These are phyloP conservation scores for Poteriospumella lacustris DNA, from an alignment of 108 stramenopile genomes.

Conservation along the genomic window DNA sequence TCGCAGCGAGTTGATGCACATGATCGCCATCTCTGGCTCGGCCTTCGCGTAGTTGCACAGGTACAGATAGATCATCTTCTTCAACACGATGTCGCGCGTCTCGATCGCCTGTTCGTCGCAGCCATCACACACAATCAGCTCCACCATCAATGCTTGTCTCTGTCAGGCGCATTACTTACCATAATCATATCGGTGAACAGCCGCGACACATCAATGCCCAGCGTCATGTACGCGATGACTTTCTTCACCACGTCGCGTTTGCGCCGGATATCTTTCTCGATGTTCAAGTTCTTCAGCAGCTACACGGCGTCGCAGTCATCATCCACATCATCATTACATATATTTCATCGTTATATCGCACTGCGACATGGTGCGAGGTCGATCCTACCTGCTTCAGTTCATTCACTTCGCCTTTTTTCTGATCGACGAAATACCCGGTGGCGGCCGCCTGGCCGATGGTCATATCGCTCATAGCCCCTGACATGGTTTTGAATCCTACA, in stretches of 20 bases:
- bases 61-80: slow-evolving; percentile 99
- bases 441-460: too few species aligned
- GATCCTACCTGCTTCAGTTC: slow-evolving; percentile 61
- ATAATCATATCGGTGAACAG: slow-evolving; percentile 99
- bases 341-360: background rate
- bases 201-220: slow-evolving; percentile 96
- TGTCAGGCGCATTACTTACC: slow-evolving; percentile 49
- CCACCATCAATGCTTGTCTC: too few species aligned
- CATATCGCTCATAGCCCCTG: too few species aligned
- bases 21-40: slow-evolving; percentile 94
- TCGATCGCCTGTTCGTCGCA: slow-evolving; percentile 40
- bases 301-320: too few species aligned
- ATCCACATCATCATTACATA: too few species aligned
- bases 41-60: slow-evolving; percentile 89
- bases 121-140: too few species aligned
- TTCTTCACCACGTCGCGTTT: slow-evolving; percentile 99
- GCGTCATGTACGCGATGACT: slow-evolving; percentile 99
- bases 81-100: slow-evolving; percentile 94
- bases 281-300: slow-evolving; percentile 77
- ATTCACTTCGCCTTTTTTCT: slow-evolving; percentile 89
- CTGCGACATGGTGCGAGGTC: background rate
- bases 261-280: slow-evolving; percentile 79
- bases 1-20: slow-evolving; percentile 97
- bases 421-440: slow-evolving; percentile 76
- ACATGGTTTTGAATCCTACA: too few species aligned